Evolutionary conservation across 495 filamentous ascomycete genomes (phyloP).

Genomic region (Lophium mytilinum): DNA sequence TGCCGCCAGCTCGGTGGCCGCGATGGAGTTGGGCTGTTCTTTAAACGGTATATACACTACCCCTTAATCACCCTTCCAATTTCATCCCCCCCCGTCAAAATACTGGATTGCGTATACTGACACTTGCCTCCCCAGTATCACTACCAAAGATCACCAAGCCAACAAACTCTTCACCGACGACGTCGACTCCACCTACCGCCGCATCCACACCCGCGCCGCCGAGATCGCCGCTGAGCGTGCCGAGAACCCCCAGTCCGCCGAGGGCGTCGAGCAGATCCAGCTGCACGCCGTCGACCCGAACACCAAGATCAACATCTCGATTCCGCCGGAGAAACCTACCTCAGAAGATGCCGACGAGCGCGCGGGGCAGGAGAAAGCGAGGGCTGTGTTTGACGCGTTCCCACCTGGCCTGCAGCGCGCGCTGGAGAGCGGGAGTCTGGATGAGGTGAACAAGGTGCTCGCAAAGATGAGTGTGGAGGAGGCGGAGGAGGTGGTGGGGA

Average conservation of each 20-base stretch:
- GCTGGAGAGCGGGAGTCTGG: slow-evolving; percentile 73
- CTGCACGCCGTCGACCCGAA: slow-evolving; percentile 91
- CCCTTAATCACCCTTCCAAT: background rate
- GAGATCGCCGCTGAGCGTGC: slow-evolving; percentile 66
- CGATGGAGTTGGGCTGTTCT: slow-evolving; percentile 88
- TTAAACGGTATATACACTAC: slow-evolving; percentile 54
- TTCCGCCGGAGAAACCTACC: slow-evolving; percentile 44
- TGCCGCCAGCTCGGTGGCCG: slow-evolving; percentile 80
- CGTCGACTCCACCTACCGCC: slow-evolving; percentile 74
- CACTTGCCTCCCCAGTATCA: slow-evolving; percentile 50
- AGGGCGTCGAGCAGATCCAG: slow-evolving; percentile 92
- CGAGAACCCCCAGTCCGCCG: slow-evolving; percentile 47
- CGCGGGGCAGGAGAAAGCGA: slow-evolving; percentile 52
- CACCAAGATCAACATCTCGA: slow-evolving; percentile 82
- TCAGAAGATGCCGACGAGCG: slow-evolving; percentile 34
- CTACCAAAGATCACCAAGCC: slow-evolving; percentile 88
- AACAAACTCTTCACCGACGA: slow-evolving; percentile 86
- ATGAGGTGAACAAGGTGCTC: slow-evolving; percentile 92
- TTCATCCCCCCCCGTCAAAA: too few relatives aligned
- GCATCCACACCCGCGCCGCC: slow-evolving; percentile 68
- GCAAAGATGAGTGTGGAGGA: slow-evolving; percentile 89
- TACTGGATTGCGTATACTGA: too few relatives aligned
- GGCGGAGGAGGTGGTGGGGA: slow-evolving; percentile 81
- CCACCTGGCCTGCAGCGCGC: slow-evolving; percentile 70
- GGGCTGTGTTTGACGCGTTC: slow-evolving; percentile 79